phyloP scores from a whole-genome alignment of 306 rosid genomes.

The Hippophae rhamnoides region DNA sequence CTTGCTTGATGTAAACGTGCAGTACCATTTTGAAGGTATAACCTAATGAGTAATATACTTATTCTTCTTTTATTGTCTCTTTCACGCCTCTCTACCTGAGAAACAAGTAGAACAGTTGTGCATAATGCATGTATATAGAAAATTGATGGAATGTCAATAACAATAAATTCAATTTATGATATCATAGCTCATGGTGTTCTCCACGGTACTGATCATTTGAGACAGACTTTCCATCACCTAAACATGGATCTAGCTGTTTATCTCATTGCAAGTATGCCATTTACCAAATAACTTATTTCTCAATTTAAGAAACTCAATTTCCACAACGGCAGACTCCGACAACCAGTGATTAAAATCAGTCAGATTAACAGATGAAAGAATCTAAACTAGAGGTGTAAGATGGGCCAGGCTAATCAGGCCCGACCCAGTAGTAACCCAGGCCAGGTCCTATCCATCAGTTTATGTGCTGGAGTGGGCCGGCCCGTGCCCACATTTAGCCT shows the following conservation, averaged over 20 bases:
- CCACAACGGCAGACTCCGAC: too few relatives aligned
- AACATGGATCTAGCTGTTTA: not conserved
- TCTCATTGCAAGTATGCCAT: not conserved
- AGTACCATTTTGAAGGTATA: conserved; percentile 77
- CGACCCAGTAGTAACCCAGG: too few relatives aligned
- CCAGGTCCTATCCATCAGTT: too few relatives aligned
- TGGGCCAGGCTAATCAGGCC: too few relatives aligned
- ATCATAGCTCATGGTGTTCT: not conserved
- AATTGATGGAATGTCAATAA: not conserved
- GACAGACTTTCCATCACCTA: not conserved
- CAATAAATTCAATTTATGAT: too few relatives aligned
- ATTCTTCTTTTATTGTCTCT: conserved; percentile 64
- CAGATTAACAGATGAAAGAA: too few relatives aligned
- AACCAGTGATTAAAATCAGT: too few relatives aligned
- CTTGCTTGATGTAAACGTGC: conserved; percentile 79
- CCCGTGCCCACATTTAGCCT: too few relatives aligned
- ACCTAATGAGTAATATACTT: conserved; percentile 58
- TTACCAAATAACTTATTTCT: not conserved
- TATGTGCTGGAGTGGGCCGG: too few relatives aligned
- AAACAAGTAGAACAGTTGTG: conserved; percentile 28
- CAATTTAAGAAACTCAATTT: not conserved
- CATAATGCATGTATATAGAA: not conserved
- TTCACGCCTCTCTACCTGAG: conserved; percentile 95
- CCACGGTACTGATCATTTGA: conserved; percentile 1
- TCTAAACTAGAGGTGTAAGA: too few relatives aligned